These are phyloP conservation scores for Solanum neorickii DNA, from an alignment of 257 asterid species.

Conservation along the genomic window DNA sequence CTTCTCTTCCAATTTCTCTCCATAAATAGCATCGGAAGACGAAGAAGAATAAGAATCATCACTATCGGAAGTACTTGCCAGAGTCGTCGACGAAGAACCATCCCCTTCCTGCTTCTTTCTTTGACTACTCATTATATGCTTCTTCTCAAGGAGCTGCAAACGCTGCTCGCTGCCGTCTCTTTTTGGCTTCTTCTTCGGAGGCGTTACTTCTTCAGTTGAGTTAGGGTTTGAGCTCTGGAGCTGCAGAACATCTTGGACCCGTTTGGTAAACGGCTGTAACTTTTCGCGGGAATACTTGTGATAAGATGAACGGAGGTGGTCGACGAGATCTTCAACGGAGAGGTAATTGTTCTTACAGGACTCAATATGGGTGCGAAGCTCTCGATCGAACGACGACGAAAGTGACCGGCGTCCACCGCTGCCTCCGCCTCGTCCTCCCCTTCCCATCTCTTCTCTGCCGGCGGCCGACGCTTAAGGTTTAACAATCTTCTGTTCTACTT, in stretches of 20 bases:
- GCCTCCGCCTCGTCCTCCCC: background rate
- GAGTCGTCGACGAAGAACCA: background rate
- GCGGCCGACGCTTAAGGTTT: background rate
- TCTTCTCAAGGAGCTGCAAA: constrained; percentile 39
- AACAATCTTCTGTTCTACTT: background rate
- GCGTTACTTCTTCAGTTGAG: constrained; percentile 1
- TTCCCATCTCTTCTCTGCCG: background rate
- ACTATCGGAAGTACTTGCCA: background rate
- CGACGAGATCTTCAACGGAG: constrained; percentile 51
- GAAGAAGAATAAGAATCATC: constrained; percentile 15
- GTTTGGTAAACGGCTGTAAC: constrained; percentile 34
- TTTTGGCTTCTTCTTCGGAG: constrained; percentile 12
- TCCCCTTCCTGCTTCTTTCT: background rate
- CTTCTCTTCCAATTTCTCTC: constrained; percentile 45
- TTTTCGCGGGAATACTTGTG: constrained; percentile 41
- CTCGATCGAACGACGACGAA: background rate
- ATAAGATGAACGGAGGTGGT: constrained; percentile 44
- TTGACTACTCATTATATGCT: constrained; percentile 20
- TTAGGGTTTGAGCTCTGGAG: background rate
- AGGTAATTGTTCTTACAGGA: constrained; percentile 11
- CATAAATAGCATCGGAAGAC: constrained; percentile 47
- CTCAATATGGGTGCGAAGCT: constrained; percentile 37
- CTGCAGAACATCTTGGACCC: constrained; percentile 21
- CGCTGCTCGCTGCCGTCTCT: constrained; percentile 31
- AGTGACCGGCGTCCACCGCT: background rate